Evolutionary conservation across 768 basidiomycete species (phyloP), one percentile per base, ranked within the genome.

Genomic region (Polyporus arcularius): DNA sequence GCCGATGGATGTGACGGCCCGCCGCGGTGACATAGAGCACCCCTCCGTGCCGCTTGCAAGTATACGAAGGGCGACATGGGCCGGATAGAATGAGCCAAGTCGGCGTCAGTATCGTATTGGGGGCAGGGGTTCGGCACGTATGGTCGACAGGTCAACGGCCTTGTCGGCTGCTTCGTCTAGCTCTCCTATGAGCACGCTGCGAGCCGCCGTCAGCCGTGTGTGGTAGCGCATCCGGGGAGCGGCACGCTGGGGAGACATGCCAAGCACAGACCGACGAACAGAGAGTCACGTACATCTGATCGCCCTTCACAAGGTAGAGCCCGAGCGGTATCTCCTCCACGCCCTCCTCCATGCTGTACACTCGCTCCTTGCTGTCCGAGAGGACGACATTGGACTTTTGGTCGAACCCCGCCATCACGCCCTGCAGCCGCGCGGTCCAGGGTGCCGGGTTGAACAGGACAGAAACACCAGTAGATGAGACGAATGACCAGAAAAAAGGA

Each of bases 371-470:
- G 58, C 89, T 91, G 71, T 96, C 92, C 14, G 96, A 89, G 58
- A 99, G 85, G 65, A 99, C 94, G 69, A 98, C 85, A 74, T 98
- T 98, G 35, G 94, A 94, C 75, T 93, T 94, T 75, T 94, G 89
- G 81, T 99, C 97, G 69, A 85, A 96, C 52, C 96, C 96, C 41
- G 89, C 89, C 74, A 99, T 83, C 28, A 86, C 83, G 68, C 96
- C 96, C 95, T 96, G 71, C 35, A 43, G 45, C 32, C 39, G 42
- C 39, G 16, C 51, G 30, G 55, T 46, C 55, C 50, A 26, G 58
- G 32, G 50, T 58, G 56, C 54, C 32, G 45, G 15, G 49, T 35
- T 18, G 21, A 28, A 35, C 30, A 42, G 15, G 15, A n/a, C 14
- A 31, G 47, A 15, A 57, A 39, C 26, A 12, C 43, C 35, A 6